Base-by-base conservation (phyloP, 2,329 filamentous ascomycete genomes). In the Polychaeton citri region DNA sequence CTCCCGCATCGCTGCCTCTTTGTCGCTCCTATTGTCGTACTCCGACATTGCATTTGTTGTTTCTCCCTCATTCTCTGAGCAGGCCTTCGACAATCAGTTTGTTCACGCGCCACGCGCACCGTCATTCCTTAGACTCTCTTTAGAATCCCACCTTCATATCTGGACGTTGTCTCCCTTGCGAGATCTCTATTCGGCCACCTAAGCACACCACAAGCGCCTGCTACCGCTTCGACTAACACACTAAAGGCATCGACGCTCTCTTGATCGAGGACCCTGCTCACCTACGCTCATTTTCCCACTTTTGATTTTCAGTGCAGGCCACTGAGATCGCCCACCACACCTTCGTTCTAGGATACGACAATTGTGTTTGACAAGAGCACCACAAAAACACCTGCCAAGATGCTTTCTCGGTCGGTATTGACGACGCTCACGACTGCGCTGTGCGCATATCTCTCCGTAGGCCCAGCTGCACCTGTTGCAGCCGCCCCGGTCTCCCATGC, bases 381-480 rank as follows among this genome's bases (percentile, higher is more conserved):
- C 24, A 15, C 7, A 7, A 28, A 28, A 28, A 28, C 24, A 28
- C 15, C 24, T 5, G 15, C 24, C 24, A 28, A 5, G 12, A 28
- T 28, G 24, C 15, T 28, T 10, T 28, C 24, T 15, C 3, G 24
- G 12, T 28, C 24, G 24, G 15, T 28, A 28, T 3, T 28, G 7
- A 12, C 24, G 12, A 15, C 24, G 37, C 42, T 51, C 41, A 37
- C 48, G 4, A 43, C 49, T 35, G 52, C 49, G 44, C 49, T 55
- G 37, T 46, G 47, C 38, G 48, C 48, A 35, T 32, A 46, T 16
- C 41, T 53, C 36, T 40, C 44, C 8, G 28, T 30, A 5, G 20
- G 32, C 21, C 34, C 34, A 7, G 24, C 32, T 8, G 33, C 35
- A 8, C 33, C 37, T 9, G 44, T 37, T 21, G 35, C 43, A 17